Evolutionary conservation across 1,284 basidiomycete genomes (phyloP), one percentile per base, ranked within the genome.

Genomic region (Sporisorium sorghi): DNA sequence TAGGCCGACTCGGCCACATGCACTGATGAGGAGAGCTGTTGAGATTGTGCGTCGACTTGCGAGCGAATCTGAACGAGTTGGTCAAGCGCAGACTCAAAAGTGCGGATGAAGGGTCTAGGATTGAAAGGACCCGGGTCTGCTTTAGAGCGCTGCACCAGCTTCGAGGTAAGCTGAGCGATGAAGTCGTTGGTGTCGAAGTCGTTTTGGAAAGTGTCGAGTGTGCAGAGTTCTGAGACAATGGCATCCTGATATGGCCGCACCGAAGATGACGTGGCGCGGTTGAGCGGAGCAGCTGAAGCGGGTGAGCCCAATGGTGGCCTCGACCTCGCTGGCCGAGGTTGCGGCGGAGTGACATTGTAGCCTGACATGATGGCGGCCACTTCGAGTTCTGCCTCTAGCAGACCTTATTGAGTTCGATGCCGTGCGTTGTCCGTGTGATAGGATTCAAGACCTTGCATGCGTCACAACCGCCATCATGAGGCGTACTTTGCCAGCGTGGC

Each of bases 121-220:
- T 97, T 91, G 85, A 98, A 97, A 1, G 95, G 92, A 52, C 92
- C 93, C 21, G 93, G 87, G 77, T 90, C 89, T 23, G 88, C 88
- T 83, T 93, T 93, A 44, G 93, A 94, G 73, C 92, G 89, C 19
- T 90, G 86, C 58, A 97, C 94, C 53, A 94, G 87, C 84, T 90
- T 92, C 85, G 96, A 93, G 17, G 92, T 94, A 54, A 94, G 88
- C 9, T 89, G 88, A 23, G 90, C 90, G 53, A 98, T 88, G 78
- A 97, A 95, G 72, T 96, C 93, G 73, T 93, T 92, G 54, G 93
- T 90, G 82, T 94, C 91, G 85, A 97, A 97, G 85, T 93, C 92
- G 69, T 91, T 91, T 30, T 76, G 74, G 82, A 93, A 93, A 2
- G 89, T 88, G 19, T 88, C 87, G 21, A 92, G 86, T 51, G 88